Percentiles rank a stretch among this genome's conserved stretches.
Evolutionary conservation across 2,329 filamentous ascomycete genomes (phyloP).

Genomic region (Aspergillus proliferans): DNA sequence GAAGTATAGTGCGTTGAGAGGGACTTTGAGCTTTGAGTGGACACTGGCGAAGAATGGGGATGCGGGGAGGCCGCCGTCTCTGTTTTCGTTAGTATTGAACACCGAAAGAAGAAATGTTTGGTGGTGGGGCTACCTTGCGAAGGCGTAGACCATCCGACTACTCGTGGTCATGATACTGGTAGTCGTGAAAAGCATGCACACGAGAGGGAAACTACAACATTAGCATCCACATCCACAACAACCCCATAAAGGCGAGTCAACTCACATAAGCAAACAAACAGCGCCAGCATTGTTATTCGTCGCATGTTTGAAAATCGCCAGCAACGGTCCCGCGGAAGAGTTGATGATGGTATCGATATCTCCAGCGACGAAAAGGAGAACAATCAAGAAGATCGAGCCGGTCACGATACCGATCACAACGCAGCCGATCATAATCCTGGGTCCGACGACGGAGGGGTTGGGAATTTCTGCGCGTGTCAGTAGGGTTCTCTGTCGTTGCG

Average conservation of each 20-base stretch:
- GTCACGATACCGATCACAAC: constrained; percentile 58
- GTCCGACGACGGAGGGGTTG: constrained; percentile 48
- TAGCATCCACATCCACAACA: no score
- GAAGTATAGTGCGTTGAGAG: constrained; percentile 60
- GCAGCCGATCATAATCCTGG: constrained; percentile 60
- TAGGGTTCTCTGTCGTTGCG: background rate
- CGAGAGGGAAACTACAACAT: constrained; percentile 21
- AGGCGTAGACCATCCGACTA: constrained; percentile 31
- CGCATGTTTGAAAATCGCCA: constrained; percentile 58
- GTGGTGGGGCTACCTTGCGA: constrained; percentile 19
- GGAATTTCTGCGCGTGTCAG: constrained; percentile 28
- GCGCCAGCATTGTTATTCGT: constrained; percentile 57
- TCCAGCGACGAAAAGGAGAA: constrained; percentile 57
- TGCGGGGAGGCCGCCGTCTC: constrained; percentile 61
- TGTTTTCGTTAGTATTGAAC: constrained; percentile 11
- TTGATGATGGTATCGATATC: constrained; percentile 51
- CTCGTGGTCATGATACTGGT: constrained; percentile 31
- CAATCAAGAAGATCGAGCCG: constrained; percentile 56
- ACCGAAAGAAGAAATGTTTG: background rate
- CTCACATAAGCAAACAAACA: constrained; percentile 55
- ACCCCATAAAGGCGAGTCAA: background rate
- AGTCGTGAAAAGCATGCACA: constrained; percentile 28
- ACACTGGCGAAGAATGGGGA: constrained; percentile 56
- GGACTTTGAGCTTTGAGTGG: constrained; percentile 56
- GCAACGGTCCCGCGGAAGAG: constrained; percentile 51